These are phyloP conservation scores for Mucor mucedo DNA, from an alignment of 371 early-diverging fungal genomes.

Conservation along the genomic window DNA sequence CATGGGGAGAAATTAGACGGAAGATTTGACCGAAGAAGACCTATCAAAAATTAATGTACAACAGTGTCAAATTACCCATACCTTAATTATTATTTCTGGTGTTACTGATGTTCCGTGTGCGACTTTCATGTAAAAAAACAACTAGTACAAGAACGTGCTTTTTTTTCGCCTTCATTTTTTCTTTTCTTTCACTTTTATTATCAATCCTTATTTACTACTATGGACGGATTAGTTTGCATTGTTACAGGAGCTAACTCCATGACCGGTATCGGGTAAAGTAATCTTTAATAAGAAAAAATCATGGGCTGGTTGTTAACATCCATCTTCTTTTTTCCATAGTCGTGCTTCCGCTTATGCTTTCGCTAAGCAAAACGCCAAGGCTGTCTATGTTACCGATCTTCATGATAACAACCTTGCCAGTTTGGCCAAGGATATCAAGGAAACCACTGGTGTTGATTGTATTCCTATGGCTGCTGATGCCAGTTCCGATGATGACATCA, in stretches of 20 bases:
- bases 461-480: slow-evolving; percentile 50
- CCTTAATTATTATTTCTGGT: too few species aligned
- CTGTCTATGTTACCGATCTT: slow-evolving; percentile 53
- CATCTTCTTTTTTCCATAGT: slow-evolving; percentile 6
- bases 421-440: slow-evolving; percentile 44
- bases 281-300: slow-evolving; percentile 4
- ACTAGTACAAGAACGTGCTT: neutral
- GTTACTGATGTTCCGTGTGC: too few species aligned
- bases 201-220: neutral
- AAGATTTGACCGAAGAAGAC: too few species aligned
- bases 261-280: slow-evolving; percentile 60
- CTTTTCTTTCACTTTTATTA: neutral
- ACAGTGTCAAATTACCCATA: too few species aligned
- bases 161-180: neutral
- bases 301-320: neutral
- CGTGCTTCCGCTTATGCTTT: slow-evolving; percentile 48
- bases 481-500: slow-evolving; percentile 41
- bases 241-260: slow-evolving; percentile 56
- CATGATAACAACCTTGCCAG: slow-evolving; percentile 31
- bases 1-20: too few species aligned
- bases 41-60: too few species aligned
- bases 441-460: slow-evolving; percentile 42
- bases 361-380: slow-evolving; percentile 47
- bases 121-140: neutral
- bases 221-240: slow-evolving; percentile 42